A percentile compares a stretch with the other conserved stretches of the same genome.
Evolutionary conservation across 1,284 basidiomycete genomes (phyloP).

Genomic region (Puccinia triticina): DNA sequence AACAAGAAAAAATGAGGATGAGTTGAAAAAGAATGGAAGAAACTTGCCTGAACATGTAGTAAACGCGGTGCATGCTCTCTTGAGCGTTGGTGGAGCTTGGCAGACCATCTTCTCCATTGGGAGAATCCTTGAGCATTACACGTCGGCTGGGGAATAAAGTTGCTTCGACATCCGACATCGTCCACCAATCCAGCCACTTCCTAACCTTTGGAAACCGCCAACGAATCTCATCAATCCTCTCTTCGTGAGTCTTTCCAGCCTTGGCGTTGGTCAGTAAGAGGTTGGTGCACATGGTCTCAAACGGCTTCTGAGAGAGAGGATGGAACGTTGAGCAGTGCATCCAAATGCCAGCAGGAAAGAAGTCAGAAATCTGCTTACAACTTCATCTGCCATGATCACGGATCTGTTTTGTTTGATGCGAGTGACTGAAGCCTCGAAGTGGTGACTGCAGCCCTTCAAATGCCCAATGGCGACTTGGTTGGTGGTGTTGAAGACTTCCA

Average conservation of each 20-base stretch:
- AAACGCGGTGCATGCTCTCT: no score
- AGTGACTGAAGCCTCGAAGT: not conserved
- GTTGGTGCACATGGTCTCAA: not conserved
- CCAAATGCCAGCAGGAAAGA: no score
- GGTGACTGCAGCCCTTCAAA: no score
- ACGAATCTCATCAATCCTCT: not conserved
- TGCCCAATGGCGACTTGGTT: no score
- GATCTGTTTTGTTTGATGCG: not conserved
- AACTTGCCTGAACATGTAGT: not conserved
- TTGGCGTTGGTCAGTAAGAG: not conserved
- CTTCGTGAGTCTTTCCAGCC: not conserved
- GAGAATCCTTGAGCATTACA: no score
- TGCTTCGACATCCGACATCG: not conserved
- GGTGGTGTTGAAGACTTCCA: slow-evolving; percentile 6
- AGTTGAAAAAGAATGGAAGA: no score
- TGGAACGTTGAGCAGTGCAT: no score
- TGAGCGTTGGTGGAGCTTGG: no score
- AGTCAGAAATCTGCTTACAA: not conserved
- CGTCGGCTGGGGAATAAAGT: no score
- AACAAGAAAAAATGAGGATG: no score
- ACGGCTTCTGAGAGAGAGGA: not conserved
- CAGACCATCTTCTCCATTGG: no score
- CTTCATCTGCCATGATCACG: not conserved
- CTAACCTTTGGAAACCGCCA: not conserved
- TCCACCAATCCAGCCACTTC: slow-evolving; percentile 26